Evolutionary conservation across 345 rosid genomes (phyloP), one percentile per base, ranked within the genome.

Genomic region (Rhodomyrtus tomentosa): DNA sequence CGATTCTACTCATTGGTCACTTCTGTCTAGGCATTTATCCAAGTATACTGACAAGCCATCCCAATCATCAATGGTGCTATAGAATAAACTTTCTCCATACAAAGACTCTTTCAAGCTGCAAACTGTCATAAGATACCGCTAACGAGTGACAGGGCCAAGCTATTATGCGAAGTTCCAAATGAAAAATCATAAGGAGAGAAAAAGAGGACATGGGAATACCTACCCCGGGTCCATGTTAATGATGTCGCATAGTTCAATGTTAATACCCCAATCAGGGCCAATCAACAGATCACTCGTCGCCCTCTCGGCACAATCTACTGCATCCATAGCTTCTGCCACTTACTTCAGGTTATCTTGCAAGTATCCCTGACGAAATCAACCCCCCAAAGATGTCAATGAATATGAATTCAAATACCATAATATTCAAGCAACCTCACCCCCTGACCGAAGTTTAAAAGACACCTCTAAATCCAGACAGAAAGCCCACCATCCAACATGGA

Each of bases 241-340:
- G 86, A 95, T 87, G 87, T 97, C 99, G 68, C 99, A 97, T 13
- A 97, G 87, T 91, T 97, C 99, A 36, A 97, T 92, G 91, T 93
- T 97, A 85, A 97, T 85, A 59, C 98, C 98, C 99, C 99, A 97
- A 84, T 97, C 99, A 1, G 99, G 99, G 85, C 96, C 96, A 74
- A 94, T 92, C 89, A 97, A 86, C 93, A 91, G 91, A 89, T 95
- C 99, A 88, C 91, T 95, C 0, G 99, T 97, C 24, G 99, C 99
- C 89, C 99, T 95, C 91, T 97, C 99, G 45, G 98, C 99, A 87
- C 95, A 94, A n/a, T 95, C 90, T 50, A 95, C 92, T 20, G 92
- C 99, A 81, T 85, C 94, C 99, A 95, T 96, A 84, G 59, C 73
- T 5, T 82, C 86, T 55, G 4, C 48, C 82, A 83, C 86, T 79